Base-by-base conservation (phyloP, 805 yeast genomes). In the Candida sphagnicola region DNA sequence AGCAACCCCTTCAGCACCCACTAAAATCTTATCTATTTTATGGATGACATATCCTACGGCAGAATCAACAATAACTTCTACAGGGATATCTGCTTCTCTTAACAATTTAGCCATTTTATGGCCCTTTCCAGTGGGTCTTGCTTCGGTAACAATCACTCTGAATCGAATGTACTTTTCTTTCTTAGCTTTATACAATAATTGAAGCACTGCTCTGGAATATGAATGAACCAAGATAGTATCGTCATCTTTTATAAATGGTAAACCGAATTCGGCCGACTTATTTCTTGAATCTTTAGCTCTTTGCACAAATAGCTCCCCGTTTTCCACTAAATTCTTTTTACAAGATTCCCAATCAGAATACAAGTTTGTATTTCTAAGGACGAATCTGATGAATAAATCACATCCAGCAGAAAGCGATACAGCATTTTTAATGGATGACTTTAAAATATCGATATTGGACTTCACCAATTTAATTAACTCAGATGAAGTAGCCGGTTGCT, bases 1-100 rank as follows among this genome's bases (percentile, higher is more conserved):
- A 3, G 96, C 95, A 3, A 93, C 99, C 49, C 99, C 99, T 63
- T 93, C 99, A 1, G 99, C 99, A 39, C 99, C 99, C 48, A 93
- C 93, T 47, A 93, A 76, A 4, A 93, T 85, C 61, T 93, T 91
- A 65, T 91, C 95, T 11, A 90, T 89, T 59, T 85, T 85, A 59
- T 88, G 90, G 42, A 93, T 81, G 28, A 89, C 87, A 49, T 81
- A 88, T 0, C 98, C 98, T 11, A 91, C 97, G 5, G 96, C 95
- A 38, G 88, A 80, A 57, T 93, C 99, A 13, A 87, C 90, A 35
- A 93, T 85, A 37, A 89, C 72, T 37, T 87, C 81, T 10, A 84
- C 93, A 0, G 98, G 98, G 10, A 93, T 85, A 12, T 86, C 91
- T 14, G 76, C 72, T 35, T 73, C 74, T 50, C 83, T 73, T 35